A percentile compares a stretch with the other conserved stretches of the same genome.
These are phyloP conservation scores for Heliosperma pusillum DNA, from an alignment of 148 eudicot genomes.

Conservation along the genomic window DNA sequence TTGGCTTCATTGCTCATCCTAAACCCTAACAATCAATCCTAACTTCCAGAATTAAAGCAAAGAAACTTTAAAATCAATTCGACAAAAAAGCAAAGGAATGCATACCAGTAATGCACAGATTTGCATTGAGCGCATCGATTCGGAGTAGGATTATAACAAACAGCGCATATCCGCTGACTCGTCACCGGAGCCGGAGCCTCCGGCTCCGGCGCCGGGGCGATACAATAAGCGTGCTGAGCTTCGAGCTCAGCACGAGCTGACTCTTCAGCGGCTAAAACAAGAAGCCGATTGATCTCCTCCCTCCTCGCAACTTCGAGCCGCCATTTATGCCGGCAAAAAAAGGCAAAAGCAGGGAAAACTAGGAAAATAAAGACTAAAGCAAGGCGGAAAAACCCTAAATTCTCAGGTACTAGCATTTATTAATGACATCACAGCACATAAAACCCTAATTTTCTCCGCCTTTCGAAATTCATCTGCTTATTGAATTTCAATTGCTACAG, in stretches of 20 bases:
- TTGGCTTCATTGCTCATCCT: background rate
- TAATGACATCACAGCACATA: slow-evolving; percentile 34
- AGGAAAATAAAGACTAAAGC: slow-evolving; percentile 32
- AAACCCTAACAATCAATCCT: background rate
- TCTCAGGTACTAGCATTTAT: slow-evolving; percentile 63
- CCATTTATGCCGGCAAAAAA: slow-evolving; percentile 68
- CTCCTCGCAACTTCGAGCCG: slow-evolving; percentile 42
- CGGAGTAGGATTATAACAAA: slow-evolving; percentile 52
- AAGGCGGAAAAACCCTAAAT: slow-evolving; percentile 57
- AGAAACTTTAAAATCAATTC: background rate
- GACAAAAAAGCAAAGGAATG: background rate
- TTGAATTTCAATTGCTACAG: background rate
- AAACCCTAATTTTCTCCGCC: slow-evolving; percentile 32
- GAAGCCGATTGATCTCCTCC: slow-evolving; percentile 66
- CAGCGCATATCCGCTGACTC: slow-evolving; percentile 48
- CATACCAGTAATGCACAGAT: slow-evolving; percentile 73
- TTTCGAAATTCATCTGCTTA: background rate
- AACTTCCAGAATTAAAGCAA: background rate
- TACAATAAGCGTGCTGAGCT: slow-evolving; percentile 26
- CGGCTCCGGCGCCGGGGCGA: background rate
- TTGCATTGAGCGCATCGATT: slow-evolving; percentile 70
- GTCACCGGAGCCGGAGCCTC: background rate
- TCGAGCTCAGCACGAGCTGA: slow-evolving; percentile 69
- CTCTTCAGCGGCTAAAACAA: slow-evolving; percentile 64
- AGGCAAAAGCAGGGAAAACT: slow-evolving; percentile 30